These are phyloP conservation scores for Marsdenia floribunda DNA, from an alignment of 257 asterid genomes.

Conservation along the genomic window DNA sequence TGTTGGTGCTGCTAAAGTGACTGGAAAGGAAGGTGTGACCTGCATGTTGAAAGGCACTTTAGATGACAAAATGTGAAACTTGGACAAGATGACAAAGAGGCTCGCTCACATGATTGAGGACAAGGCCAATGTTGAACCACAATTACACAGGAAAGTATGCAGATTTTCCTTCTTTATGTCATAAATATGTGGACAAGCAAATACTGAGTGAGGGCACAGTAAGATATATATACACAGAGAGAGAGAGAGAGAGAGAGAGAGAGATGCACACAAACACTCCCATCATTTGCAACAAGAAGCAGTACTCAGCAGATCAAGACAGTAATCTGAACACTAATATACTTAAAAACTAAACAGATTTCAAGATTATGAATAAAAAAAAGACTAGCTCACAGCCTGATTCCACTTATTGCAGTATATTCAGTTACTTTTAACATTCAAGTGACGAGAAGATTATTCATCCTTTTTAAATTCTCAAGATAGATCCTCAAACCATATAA, in stretches of 20 bases:
- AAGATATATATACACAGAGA: too few species aligned
- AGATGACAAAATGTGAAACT: slow-evolving; percentile 6
- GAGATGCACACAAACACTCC: not conserved
- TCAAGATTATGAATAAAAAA: not conserved
- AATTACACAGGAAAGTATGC: not conserved
- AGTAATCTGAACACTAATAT: not conserved
- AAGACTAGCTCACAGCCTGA: not conserved
- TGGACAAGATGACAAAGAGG: not conserved
- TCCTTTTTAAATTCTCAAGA: slow-evolving; percentile 22
- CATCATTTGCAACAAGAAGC: not conserved
- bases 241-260: not conserved
- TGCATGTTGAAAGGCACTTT: slow-evolving; percentile 34
- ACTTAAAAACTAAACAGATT: not conserved
- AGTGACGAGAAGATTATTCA: too few species aligned
- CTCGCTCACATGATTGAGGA: not conserved
- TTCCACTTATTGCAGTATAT: not conserved
- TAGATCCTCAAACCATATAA: slow-evolving; percentile 34
- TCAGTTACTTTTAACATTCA: not conserved
- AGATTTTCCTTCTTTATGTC: not conserved
- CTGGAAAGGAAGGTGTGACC: slow-evolving; percentile 89
- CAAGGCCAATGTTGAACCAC: not conserved
- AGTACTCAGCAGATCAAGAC: not conserved
- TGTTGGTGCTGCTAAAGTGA: slow-evolving; percentile 61
- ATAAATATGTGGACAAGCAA: not conserved
- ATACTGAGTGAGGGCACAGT: not conserved